Evolutionary conservation across 2,329 filamentous ascomycete species (phyloP), one percentile per base, ranked within the genome.

Genomic region (Lecanicillium sp.): DNA sequence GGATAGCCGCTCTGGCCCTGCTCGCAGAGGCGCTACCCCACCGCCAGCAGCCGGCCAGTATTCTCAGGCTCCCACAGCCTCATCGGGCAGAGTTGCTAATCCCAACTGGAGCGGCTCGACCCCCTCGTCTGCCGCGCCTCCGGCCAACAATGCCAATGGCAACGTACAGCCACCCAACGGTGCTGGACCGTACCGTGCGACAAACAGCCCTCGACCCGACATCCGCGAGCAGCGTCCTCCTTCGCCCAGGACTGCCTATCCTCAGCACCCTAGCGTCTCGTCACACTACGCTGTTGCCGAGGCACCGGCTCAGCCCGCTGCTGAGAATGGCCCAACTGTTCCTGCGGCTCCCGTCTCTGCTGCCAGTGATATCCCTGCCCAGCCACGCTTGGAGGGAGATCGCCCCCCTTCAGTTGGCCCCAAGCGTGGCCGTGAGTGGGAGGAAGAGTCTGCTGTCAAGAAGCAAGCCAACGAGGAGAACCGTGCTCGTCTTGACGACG

Each of bases 361-460:
- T 41, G 77, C 82, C 33, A 80, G 82, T 33, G 83, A 90, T 53
- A 73, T 76, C 43, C 75, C 77, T 17, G 70, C 75, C 43, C 82
- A 71, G 40, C n/a, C n/a, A n/a, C 61, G 64, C 38, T 66, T 75
- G 43, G 73, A 77, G 38, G 73, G 70, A 44, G 83, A 94, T 40
- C 76, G 88, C n/a, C 85, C 88, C 14, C 64, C 82, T 1, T 94
- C 87, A 28, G 83, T 85, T 9, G 76, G 75, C 4, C 78, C 83
- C 41, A 98, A 98, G 71, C 78, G 92, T 42, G 74, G 80, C 58
- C 81, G 89, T 35, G 92, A 96, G 54, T 95, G 92, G 89, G 92
- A 96, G 49, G 83, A 90, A 27, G 87, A 94, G 27, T 67, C 77
- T 16, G 65, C 79, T 4, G 70, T 72, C 32, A 94, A 95, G 68